Evolutionary conservation across 1,139 yeast genomes (phyloP).

Genomic region (Suhomyces maxii): DNA sequence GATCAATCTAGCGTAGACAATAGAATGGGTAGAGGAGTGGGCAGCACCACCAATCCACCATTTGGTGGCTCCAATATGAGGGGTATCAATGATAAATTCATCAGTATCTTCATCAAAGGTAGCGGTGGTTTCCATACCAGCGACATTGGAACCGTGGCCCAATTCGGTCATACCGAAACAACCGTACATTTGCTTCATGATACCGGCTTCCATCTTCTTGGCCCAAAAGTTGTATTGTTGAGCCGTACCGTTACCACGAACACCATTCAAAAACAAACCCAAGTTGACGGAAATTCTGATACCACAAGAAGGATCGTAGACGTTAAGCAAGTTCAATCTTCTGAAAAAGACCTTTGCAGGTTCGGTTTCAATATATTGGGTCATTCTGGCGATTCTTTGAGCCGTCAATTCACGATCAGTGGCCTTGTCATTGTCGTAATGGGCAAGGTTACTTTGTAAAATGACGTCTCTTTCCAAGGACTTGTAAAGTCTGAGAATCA

Average conservation of each 20-base stretch:
- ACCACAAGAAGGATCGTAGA: constrained; percentile 60
- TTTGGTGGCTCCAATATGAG: constrained; percentile 87
- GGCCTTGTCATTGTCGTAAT: constrained; percentile 53
- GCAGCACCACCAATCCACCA: constrained; percentile 99
- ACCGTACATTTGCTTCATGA: constrained; percentile 71
- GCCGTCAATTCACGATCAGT: constrained; percentile 55
- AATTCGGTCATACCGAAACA: constrained; percentile 95
- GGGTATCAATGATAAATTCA: constrained; percentile 77
- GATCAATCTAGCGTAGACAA: constrained; percentile 77
- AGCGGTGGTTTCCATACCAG: constrained; percentile 90
- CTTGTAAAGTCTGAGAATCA: constrained; percentile 46
- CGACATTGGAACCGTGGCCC: constrained; percentile 93
- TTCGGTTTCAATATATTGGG: constrained; percentile 52
- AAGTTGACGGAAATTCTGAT: constrained; percentile 59
- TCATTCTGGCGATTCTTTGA: constrained; percentile 34
- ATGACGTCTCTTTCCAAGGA: constrained; percentile 57
- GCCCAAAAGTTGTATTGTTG: constrained; percentile 73
- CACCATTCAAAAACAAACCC: constrained; percentile 67
- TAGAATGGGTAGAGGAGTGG: constrained; percentile 83
- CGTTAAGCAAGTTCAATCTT: constrained; percentile 47
- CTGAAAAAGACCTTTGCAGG: constrained; percentile 43
- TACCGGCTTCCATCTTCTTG: constrained; percentile 65
- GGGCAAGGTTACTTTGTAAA: constrained; percentile 44
- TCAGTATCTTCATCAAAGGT: constrained; percentile 66
- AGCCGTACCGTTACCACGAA: constrained; percentile 71